Conservation (phyloP, 495 filamentous ascomycete genomes). For the Ascodesmis nigricans region DNA sequence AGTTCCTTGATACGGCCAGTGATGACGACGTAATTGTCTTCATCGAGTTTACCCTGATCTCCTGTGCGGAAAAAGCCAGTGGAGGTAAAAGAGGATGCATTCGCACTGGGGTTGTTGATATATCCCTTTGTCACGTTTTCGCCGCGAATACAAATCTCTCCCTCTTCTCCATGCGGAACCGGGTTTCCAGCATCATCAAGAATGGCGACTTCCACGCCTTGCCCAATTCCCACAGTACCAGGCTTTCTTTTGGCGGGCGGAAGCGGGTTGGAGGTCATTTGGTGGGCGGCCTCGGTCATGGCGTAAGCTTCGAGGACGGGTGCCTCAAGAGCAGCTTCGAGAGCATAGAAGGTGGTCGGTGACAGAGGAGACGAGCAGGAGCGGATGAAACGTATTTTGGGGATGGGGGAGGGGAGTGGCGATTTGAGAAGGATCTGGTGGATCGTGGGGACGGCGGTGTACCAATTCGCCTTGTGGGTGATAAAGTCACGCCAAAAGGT, state of each 20-base stretch:
- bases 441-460: constrained; percentile 67
- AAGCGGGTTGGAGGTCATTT: constrained; percentile 73
- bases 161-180: constrained; percentile 40
- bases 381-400: constrained; percentile 62
- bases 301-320: constrained; percentile 77
- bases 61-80: constrained; percentile 64
- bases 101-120: constrained; percentile 55
- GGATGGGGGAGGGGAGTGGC: constrained; percentile 38
- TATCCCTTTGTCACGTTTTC: constrained; percentile 68
- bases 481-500: constrained; percentile 63
- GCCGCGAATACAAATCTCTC: constrained; percentile 58
- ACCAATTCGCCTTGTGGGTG: constrained; percentile 57
- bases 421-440: constrained; percentile 66
- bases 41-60: constrained; percentile 56
- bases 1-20: constrained; percentile 68
- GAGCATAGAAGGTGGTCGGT: constrained; percentile 50
- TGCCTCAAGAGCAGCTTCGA: constrained; percentile 47
- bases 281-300: constrained; percentile 79
- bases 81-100: constrained; percentile 42
- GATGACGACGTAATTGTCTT: constrained; percentile 51
- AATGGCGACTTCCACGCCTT: constrained; percentile 61
- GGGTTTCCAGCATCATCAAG: constrained; percentile 41
- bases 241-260: constrained; percentile 50
- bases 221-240: constrained; percentile 55
- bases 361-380: constrained; percentile 66